Evolutionary conservation across 768 basidiomycete genomes (phyloP), one percentile per base, ranked within the genome.

Genomic region (Arthromyces matolae): DNA sequence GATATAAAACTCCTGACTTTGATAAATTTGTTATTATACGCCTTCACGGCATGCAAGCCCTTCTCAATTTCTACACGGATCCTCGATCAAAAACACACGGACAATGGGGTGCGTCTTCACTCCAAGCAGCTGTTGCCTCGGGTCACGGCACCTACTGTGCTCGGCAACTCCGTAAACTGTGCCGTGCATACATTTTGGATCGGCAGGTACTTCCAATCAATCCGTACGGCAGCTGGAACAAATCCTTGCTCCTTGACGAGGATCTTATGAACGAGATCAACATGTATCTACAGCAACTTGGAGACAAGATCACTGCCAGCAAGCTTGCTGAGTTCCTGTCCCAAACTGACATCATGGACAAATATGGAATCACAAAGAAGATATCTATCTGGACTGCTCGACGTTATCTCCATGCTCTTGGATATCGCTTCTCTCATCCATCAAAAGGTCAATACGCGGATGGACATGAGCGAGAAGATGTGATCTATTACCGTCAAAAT

Each of bases 391-490:
- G 44, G 2, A 47, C 39, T 32, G 50, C 45, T 3, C 35, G 13
- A 1, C 40, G 14, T 5, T 51, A 47, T 28, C 43, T 51, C 2
- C 25, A 47, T 16, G 28, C 20, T 1, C 13, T 51, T 8, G 45
- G 45, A 1, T 47, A 28, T 27, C 19, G 13, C 13, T 51, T 31
- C n/a, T 23, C 9, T 3, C 19, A 42, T 4, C 25, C 41, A 19
- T 14, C 18, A 32, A 44, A 43, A n/a, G 49, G 49, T 8, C 42
- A 50, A 28, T 50, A 50, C 20, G 35, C 27, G 13, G 47, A 49
- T 49, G 40, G 69, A 8, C 68, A 70, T 49, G 64, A 70, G 45
- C 48, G 60, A 1, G 53, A 51, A 10, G 69, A 72, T 58, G 64
- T 74, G 5, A 57, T 65, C 1, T 22, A 56, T 1, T 69, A 71